Conservation (phyloP, 129 eudicot species). For the Calendula officinalis region DNA sequence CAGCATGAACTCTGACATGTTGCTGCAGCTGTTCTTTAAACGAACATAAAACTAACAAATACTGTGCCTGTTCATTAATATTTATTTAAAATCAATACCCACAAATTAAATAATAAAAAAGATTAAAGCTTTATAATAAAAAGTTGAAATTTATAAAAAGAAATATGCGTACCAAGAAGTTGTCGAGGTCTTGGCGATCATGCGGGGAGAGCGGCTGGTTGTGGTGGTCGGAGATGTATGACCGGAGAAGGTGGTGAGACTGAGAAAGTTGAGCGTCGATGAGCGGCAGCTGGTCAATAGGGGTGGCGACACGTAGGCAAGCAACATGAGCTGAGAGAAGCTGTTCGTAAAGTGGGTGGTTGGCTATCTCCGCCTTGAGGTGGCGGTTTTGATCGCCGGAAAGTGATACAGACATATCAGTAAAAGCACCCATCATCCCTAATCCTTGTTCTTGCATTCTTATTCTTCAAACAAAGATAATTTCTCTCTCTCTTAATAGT, state of each 20-base stretch:
- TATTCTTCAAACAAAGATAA: background rate
- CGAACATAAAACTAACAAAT: conserved; percentile 78
- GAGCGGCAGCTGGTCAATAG: conserved; percentile 77
- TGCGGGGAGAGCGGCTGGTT: conserved; percentile 53
- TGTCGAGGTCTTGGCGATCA: conserved; percentile 86
- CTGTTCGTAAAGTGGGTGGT: conserved; percentile 78
- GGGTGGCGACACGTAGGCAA: conserved; percentile 86
- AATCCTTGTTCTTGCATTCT: conserved; percentile 71
- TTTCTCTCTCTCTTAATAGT: conserved; percentile 6
- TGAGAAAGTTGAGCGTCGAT: conserved; percentile 81
- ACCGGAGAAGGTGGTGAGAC: conserved; percentile 59
- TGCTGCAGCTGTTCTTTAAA: conserved; percentile 93
- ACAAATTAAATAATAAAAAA: background rate
- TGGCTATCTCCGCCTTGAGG: conserved; percentile 76
- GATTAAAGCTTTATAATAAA: background rate
- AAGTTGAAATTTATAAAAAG: background rate
- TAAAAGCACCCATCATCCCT: conserved; percentile 62
- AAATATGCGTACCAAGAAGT: conserved; percentile 56
- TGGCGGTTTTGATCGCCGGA: conserved; percentile 53
- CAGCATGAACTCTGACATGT: conserved; percentile 98
- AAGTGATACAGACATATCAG: conserved; percentile 36
- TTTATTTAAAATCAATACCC: background rate
- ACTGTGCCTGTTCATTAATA: conserved; percentile 62
- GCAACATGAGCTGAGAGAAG: conserved; percentile 88
- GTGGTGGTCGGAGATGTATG: conserved; percentile 58